A percentile compares a stretch with the other conserved stretches of the same genome.
phyloP scores from a whole-genome alignment of 2,329 filamentous ascomycete species.

The Emmonsiellopsis sp. region DNA sequence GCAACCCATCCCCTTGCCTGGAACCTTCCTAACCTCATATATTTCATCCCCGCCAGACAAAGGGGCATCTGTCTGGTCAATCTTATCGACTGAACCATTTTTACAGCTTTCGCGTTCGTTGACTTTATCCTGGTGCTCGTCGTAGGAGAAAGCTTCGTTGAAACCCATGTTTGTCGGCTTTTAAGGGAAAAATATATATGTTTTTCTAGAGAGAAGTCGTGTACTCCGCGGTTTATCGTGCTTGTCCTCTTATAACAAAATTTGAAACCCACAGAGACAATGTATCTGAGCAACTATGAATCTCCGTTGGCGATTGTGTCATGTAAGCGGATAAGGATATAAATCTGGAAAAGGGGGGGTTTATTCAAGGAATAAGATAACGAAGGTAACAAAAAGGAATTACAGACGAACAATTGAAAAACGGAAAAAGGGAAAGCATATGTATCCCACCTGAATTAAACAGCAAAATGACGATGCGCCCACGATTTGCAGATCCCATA shows the following conservation, averaged over 20 bases:
- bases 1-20: conserved; percentile 4
- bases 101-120: not conserved
- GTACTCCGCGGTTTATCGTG: not conserved
- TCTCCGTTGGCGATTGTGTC: not conserved
- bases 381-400: not conserved
- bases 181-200: not conserved
- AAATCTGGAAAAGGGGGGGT: not conserved
- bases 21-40: conserved; percentile 4
- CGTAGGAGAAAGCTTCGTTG: not conserved
- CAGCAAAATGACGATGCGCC: not conserved
- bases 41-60: not conserved
- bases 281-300: not conserved
- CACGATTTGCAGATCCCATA: not conserved
- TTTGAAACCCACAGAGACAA: not conserved
- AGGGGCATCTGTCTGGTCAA: not conserved
- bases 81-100: not conserved
- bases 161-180: not conserved
- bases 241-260: not conserved
- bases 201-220: not conserved
- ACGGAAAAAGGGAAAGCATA: not conserved
- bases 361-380: not conserved
- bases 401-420: not conserved
- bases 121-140: not conserved
- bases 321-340: not conserved
- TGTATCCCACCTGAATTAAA: not conserved